Base-by-base conservation (phyloP, 2,329 filamentous ascomycete species). In the Alternaria sp. region DNA sequence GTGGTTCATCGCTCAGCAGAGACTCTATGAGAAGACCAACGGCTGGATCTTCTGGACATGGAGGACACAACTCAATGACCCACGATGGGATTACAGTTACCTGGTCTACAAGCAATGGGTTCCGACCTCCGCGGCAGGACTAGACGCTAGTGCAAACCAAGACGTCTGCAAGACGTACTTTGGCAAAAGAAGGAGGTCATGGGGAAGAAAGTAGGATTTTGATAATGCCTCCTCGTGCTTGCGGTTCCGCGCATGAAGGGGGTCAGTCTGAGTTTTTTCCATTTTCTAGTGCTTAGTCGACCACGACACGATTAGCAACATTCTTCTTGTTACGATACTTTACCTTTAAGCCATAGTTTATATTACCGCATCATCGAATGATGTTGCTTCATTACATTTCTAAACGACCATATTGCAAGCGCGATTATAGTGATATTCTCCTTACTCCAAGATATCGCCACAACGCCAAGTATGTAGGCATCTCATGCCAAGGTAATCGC, bases 11-110 rank as follows among this genome's bases (percentile, higher is more conserved):
- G 87, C 86, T 0, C 87, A 88, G 73, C 80, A 83, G 0, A 78
- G 81, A 41, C 75, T 82, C 0, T 89, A 87, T 67, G 87, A 89
- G 75, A 80, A 80, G 54, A 76, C 80, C 7, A 78, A 79, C 11
- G 86, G 86, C 0, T 88, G 85, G 86, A 73, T 87, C 5, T 89
- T 87, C 68, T 89, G 87, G 87, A 81, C 81, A 0, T 89, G 87
- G 87, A 89, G 88, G 74, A 71, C 74, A 1, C 70, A 85, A 70
- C 20, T 82, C 65, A 57, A 79, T 78, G 82, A 85, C 66, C 84
- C 81, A 74, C 71, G 82, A 11, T 86, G 83, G 84, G 81, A 81
- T 63, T 86, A 86, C 64, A 71, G 79, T 26, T 60, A 60, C 20
- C 36, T 60, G 28, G 41, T 60, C 7, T 57, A 57, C 20, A 57